A percentile compares a stretch with the other conserved stretches of the same genome.
phyloP scores from a whole-genome alignment of 352 stramenopile genomes.

The Globisporangium okanoganense region DNA sequence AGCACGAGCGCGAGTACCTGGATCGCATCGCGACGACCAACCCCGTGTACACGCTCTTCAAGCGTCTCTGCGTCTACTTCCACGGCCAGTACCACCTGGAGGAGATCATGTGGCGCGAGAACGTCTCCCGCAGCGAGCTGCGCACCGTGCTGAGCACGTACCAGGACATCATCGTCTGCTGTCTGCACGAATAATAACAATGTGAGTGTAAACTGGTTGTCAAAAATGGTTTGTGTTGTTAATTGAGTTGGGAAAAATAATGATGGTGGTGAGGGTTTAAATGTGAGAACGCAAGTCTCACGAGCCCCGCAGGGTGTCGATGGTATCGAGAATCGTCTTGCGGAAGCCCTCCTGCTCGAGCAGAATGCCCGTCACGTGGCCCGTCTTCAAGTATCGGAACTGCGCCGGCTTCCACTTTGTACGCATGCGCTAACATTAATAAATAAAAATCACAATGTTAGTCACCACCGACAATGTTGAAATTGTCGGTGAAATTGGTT shows the following conservation, averaged over 20 bases:
- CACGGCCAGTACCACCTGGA: slow-evolving; percentile 83
- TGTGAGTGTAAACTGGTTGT: background rate
- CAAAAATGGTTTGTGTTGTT: slow-evolving; percentile 11
- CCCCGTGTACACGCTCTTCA: slow-evolving; percentile 78
- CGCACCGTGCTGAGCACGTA: slow-evolving; percentile 83
- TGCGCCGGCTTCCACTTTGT: slow-evolving; percentile 50
- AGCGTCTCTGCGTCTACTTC: slow-evolving; percentile 81
- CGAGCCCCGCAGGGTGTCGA: slow-evolving; percentile 22
- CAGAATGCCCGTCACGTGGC: slow-evolving; percentile 78
- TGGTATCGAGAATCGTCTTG: slow-evolving; percentile 68
- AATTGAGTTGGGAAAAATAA: background rate
- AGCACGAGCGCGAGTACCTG: slow-evolving; percentile 71
- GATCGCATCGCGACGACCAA: slow-evolving; percentile 80
- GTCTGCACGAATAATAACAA: slow-evolving; percentile 58
- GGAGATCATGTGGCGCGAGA: slow-evolving; percentile 90
- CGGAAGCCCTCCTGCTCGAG: slow-evolving; percentile 64
- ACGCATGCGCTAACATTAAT: slow-evolving; percentile 34
- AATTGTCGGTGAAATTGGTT: too few species aligned
- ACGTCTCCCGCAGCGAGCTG: slow-evolving; percentile 73
- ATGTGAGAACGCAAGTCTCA: background rate
- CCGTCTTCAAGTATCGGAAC: slow-evolving; percentile 63
- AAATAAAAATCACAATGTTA: background rate
- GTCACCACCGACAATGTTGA: background rate
- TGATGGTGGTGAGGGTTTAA: too few species aligned
- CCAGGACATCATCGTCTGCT: slow-evolving; percentile 80